Percentiles rank a stretch among this genome's conserved stretches.
Evolutionary conservation across 2,329 filamentous ascomycete species (phyloP).

Genomic region (Neonectria punicea): DNA sequence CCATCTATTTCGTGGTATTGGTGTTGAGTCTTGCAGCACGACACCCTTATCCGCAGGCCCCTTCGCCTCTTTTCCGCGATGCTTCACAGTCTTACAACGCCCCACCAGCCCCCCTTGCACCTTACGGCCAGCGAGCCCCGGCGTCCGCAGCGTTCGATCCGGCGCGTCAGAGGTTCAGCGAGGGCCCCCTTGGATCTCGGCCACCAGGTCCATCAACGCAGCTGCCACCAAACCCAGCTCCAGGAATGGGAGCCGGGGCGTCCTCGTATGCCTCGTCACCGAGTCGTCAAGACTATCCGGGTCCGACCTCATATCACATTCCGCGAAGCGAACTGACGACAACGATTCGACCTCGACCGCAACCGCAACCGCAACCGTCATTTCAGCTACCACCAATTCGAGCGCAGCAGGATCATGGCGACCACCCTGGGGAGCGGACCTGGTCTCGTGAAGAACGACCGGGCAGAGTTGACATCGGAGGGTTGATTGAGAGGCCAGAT

Average conservation of each 20-base stretch:
- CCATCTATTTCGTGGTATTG: slow-evolving; percentile 71
- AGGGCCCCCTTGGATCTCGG: slow-evolving; percentile 41
- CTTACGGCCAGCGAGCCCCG: slow-evolving; percentile 57
- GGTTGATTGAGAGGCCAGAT: slow-evolving; percentile 68
- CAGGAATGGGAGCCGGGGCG: slow-evolving; percentile 19
- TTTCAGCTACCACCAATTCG: slow-evolving; percentile 63
- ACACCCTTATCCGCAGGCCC: slow-evolving; percentile 54
- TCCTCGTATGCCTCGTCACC: slow-evolving; percentile 58
- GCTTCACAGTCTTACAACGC: slow-evolving; percentile 55
- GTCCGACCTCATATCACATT: slow-evolving; percentile 61
- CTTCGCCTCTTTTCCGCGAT: slow-evolving; percentile 58
- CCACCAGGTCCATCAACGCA: slow-evolving; percentile 45
- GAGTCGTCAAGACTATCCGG: slow-evolving; percentile 56
- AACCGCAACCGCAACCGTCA: slow-evolving; percentile 45
- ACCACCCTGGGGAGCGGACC: slow-evolving; percentile 32
- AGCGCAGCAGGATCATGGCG: slow-evolving; percentile 47
- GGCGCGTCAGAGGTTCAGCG: slow-evolving; percentile 53
- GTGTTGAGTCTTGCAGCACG: slow-evolving; percentile 53
- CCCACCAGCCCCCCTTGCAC: slow-evolving; percentile 43
- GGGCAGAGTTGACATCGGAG: slow-evolving; percentile 68
- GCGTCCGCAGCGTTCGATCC: slow-evolving; percentile 61
- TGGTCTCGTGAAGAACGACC: slow-evolving; percentile 62
- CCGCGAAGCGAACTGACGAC: slow-evolving; percentile 62
- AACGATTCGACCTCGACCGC: slow-evolving; percentile 46
- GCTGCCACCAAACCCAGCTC: slow-evolving; percentile 47